These are phyloP conservation scores for Diphasiastrum complanatum DNA, from an alignment of 83 land plant species.

Conservation along the genomic window DNA sequence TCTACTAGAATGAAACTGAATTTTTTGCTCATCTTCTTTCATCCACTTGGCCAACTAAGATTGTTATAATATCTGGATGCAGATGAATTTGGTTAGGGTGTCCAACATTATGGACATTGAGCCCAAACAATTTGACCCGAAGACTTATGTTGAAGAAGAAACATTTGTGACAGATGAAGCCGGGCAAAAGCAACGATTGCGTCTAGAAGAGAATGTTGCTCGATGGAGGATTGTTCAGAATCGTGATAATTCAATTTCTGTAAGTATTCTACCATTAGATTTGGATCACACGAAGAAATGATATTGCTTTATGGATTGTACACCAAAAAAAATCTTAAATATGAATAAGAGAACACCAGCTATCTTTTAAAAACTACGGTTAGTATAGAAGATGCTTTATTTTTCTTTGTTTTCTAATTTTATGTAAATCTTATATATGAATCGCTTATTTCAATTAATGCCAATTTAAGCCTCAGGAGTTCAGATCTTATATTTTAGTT, in stretches of 20 bases:
- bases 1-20: background rate
- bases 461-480: no score
- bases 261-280: conserved; percentile 42
- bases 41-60: background rate
- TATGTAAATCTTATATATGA: no score
- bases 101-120: conserved; percentile 98
- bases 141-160: conserved; percentile 91
- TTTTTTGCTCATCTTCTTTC: background rate
- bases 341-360: no score
- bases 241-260: conserved; percentile 57
- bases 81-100: conserved; percentile 89
- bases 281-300: no score
- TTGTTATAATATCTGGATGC: conserved; percentile 17
- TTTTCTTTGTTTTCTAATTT: no score
- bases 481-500: no score
- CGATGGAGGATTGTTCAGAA: conserved; percentile 83
- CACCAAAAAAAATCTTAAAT: no score
- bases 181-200: conserved; percentile 74
- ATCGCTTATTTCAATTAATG: no score
- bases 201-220: conserved; percentile 87
- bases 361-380: no score
- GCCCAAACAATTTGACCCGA: conserved; percentile 89
- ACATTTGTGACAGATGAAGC: conserved; percentile 83
- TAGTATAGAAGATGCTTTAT: no score
- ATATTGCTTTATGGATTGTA: no score